These are phyloP conservation scores for Paecilomyces sp. DNA, from an alignment of 2,329 filamentous ascomycete species.

Conservation along the genomic window DNA sequence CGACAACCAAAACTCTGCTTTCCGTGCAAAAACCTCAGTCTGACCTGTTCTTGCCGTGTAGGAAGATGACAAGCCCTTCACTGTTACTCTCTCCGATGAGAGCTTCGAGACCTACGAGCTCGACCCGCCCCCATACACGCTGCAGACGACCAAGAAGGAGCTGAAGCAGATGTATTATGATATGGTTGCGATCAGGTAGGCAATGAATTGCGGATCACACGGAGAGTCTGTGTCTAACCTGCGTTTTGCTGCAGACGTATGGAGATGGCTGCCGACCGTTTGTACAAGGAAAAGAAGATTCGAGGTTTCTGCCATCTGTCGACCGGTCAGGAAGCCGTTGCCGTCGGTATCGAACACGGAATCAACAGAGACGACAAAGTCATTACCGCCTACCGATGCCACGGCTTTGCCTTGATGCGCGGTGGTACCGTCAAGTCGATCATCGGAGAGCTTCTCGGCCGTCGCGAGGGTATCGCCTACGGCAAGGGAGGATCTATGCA, in stretches of 20 bases:
- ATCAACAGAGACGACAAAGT: slow-evolving; percentile 86
- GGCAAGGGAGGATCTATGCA: slow-evolving; percentile 99
- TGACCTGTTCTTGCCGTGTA: slow-evolving; percentile 30
- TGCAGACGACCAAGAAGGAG: slow-evolving; percentile 94
- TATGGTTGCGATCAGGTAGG: slow-evolving; percentile 91
- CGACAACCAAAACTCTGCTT: slow-evolving; percentile 17
- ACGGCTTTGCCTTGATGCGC: slow-evolving; percentile 97
- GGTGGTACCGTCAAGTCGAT: slow-evolving; percentile 84
- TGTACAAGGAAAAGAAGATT: slow-evolving; percentile 99
- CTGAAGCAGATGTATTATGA: slow-evolving; percentile 98
- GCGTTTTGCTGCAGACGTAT: slow-evolving; percentile 62
- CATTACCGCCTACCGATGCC: slow-evolving; percentile 98
- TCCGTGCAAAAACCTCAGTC: not conserved
- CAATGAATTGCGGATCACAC: not conserved
- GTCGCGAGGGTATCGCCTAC: slow-evolving; percentile 93
- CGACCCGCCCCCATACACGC: slow-evolving; percentile 87
- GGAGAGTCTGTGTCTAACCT: slow-evolving; percentile 6
- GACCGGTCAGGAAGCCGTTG: slow-evolving; percentile 94
- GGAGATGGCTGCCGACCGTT: slow-evolving; percentile 97
- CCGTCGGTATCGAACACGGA: slow-evolving; percentile 92
- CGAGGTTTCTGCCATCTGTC: slow-evolving; percentile 99
- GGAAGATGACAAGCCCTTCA: slow-evolving; percentile 92
- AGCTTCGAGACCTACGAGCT: slow-evolving; percentile 99
- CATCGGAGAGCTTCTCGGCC: slow-evolving; percentile 91
- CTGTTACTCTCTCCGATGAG: slow-evolving; percentile 90